A percentile compares a stretch with the other conserved stretches of the same genome.
Evolutionary conservation across 169 alveolate species (phyloP).

Genomic region (Plasmodium coatneyi): DNA sequence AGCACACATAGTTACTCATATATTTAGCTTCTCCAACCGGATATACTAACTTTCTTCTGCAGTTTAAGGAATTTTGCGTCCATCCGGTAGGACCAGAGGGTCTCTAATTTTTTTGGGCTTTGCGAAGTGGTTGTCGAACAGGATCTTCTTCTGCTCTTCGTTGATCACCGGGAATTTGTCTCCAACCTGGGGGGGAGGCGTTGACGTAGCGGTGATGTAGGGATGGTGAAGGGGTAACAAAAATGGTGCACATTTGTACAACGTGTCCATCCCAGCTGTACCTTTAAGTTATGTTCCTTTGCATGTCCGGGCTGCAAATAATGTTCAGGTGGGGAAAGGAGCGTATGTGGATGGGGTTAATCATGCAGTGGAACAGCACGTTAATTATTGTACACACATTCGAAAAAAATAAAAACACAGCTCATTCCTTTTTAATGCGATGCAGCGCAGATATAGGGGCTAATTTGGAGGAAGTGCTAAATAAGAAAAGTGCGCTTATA

Average conservation of each 20-base stretch:
- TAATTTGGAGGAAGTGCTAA: neutral
- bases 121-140: constrained; percentile 82
- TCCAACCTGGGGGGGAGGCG: constrained; percentile 22
- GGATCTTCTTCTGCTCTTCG: constrained; percentile 36
- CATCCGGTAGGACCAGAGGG: constrained; percentile 82
- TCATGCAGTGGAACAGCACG: neutral
- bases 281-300: constrained; percentile 62
- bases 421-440: neutral
- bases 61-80: constrained; percentile 67
- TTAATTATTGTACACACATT: neutral
- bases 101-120: constrained; percentile 81
- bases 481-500: neutral
- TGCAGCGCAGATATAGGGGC: neutral
- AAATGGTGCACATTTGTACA: neutral
- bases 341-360: neutral
- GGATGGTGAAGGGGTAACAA: neutral
- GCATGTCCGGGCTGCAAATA: constrained; percentile 69
- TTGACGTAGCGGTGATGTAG: neutral
- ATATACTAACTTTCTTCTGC: neutral
- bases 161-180: constrained; percentile 59
- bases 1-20: neutral
- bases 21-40: neutral
- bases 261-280: constrained; percentile 5
- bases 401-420: neutral
- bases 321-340: neutral